A percentile compares a stretch with the other conserved stretches of the same genome.
These are phyloP conservation scores for Pseudoperonospora humuli DNA, from an alignment of 352 stramenopile species.

Conservation along the genomic window DNA sequence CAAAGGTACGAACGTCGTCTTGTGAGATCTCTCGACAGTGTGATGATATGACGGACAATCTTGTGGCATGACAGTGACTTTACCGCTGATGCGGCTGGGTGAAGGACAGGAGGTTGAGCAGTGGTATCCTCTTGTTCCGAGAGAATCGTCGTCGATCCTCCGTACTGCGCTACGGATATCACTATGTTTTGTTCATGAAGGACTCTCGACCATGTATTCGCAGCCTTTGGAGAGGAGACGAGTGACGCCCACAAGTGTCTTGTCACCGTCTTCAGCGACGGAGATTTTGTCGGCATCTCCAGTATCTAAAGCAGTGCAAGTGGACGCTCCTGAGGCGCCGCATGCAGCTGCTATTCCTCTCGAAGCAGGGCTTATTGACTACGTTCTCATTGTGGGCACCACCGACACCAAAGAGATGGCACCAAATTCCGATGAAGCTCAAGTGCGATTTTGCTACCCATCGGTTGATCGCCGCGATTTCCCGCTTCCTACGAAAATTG, in stretches of 20 bases:
- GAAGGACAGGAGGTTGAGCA: conserved; percentile 79
- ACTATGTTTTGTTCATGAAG: conserved; percentile 52
- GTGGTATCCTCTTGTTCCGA: conserved; percentile 66
- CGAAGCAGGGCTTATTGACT: conserved; percentile 64
- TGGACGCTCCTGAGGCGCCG: conserved; percentile 1
- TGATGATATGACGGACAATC: neutral
- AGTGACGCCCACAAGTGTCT: conserved; percentile 10
- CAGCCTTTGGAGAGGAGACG: conserved; percentile 15
- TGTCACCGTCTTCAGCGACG: conserved; percentile 5
- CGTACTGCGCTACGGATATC: conserved; percentile 63
- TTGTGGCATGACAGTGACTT: conserved; percentile 8
- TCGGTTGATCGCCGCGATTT: conserved; percentile 41
- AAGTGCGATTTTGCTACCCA: conserved; percentile 63
- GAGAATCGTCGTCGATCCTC: conserved; percentile 37
- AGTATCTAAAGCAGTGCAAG: conserved; percentile 24
- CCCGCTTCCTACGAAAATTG: conserved; percentile 77
- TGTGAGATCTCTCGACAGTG: no score
- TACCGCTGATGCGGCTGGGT: conserved; percentile 56
- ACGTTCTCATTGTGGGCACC: conserved; percentile 59
- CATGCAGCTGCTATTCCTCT: conserved; percentile 29
- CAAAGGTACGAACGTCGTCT: conserved; percentile 60
- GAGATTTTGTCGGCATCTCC: conserved; percentile 34
- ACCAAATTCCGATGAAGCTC: conserved; percentile 32
- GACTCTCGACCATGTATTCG: conserved; percentile 2
- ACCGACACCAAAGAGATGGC: neutral